These are phyloP conservation scores for Neurospora africana DNA, from an alignment of 495 filamentous ascomycete species.

Conservation along the genomic window DNA sequence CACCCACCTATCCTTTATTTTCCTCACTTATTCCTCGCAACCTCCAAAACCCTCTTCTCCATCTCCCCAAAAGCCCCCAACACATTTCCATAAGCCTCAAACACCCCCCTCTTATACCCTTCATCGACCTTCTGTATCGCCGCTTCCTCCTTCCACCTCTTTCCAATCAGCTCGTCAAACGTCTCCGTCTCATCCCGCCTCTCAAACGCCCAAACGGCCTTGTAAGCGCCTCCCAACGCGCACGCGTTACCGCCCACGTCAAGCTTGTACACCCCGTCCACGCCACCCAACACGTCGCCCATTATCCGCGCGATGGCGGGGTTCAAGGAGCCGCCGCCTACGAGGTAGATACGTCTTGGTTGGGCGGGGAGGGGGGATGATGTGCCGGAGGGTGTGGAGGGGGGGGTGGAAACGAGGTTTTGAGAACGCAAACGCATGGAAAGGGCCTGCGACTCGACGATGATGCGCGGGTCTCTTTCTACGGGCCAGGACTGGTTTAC, in stretches of 20 bases:
- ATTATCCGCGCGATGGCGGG: conserved; percentile 70
- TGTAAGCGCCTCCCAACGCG: conserved; percentile 91
- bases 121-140: conserved; percentile 72
- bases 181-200: conserved; percentile 52
- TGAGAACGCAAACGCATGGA: conserved; percentile 77
- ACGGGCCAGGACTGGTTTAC: conserved; percentile 26
- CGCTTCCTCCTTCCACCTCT: conserved; percentile 74
- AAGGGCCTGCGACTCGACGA: conserved; percentile 88
- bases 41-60: conserved; percentile 56
- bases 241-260: conserved; percentile 96
- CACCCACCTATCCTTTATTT: background rate
- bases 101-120: conserved; percentile 66
- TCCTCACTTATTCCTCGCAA: conserved; percentile 31
- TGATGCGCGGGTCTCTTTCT: conserved; percentile 66
- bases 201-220: conserved; percentile 87
- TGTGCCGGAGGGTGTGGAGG: conserved; percentile 11
- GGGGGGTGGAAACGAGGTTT: conserved; percentile 53
- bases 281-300: conserved; percentile 78
- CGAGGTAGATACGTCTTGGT: conserved; percentile 82
- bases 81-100: conserved; percentile 63
- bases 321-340: conserved; percentile 83
- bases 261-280: conserved; percentile 80
- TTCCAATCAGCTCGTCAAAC: conserved; percentile 78
- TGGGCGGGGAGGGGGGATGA: conserved; percentile 54
- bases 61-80: conserved; percentile 70